Base-by-base conservation (phyloP, 164 flowering plant species). In the Chimonanthus praecox region DNA sequence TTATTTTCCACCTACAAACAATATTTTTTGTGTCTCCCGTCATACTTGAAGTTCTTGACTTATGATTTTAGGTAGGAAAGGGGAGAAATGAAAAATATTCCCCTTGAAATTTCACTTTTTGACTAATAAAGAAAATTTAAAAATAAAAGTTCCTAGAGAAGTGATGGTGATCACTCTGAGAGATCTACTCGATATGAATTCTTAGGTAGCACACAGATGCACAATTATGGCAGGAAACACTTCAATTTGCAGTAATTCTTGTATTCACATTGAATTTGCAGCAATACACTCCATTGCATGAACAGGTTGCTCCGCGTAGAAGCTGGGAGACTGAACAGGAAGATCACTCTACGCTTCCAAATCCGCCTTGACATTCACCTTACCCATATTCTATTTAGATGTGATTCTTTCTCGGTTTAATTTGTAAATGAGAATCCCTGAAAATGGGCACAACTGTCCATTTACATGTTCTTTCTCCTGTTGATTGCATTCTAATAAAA, bases 271-370 rank as follows among this genome's bases (percentile, higher is more conserved):
- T 73, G 43, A 49, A 49, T 54, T 80, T 82, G 81, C 90, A 94
- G 98, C 89, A 89, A 85, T 87, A 87, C 79, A 78, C 83, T 74
- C 93, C 95, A 70, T 79, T 76, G 68, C 85, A 87, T 69, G 85
- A 86, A 10, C 89, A 90, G 66, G 87, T 87, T 45, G 94, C 97
- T 64, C 84, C 93, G 71, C 90, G 85, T 68, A 88, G 86, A 77
- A 88, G 94, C 89, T 90, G 97, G 94, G 78, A 87, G 79, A 81
- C 80, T 85, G 85, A 82, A 86, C 80, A 87, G 76, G 85, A 84
- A 58, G 92, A 84, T 63, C 85, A 86, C 74, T 80, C 90, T 66
- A 75, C 58, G 58, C 73, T 73, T 64, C 73, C 78, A 66, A 79
- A 73, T 76, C 78, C 77, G 21, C 72, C 81, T 47, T 84, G 81